Percentiles rank a stretch among this genome's conserved stretches.
Conservation (phyloP, 441 rosid species). For the Croton setiger region DNA sequence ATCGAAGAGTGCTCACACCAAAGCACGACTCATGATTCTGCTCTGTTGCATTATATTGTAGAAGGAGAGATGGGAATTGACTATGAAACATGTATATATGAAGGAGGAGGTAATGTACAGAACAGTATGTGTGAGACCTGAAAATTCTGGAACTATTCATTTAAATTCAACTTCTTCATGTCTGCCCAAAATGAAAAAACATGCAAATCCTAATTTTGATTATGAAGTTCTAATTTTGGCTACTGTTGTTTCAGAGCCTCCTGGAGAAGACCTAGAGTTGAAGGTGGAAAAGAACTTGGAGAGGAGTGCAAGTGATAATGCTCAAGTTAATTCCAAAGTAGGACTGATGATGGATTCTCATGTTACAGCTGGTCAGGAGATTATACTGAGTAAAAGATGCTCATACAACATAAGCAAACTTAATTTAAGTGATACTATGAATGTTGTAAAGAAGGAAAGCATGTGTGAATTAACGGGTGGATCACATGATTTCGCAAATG, state of each 20-base stretch:
- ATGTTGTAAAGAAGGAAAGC: constrained; percentile 47
- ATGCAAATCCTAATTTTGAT: constrained; percentile 34
- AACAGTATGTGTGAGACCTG: constrained; percentile 16
- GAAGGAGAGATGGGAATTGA: constrained; percentile 2
- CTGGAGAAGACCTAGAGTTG: constrained; percentile 20
- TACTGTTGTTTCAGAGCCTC: constrained; percentile 9
- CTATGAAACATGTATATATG: constrained; percentile 17
- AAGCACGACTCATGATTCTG: not conserved
- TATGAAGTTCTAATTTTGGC: constrained; percentile 7
- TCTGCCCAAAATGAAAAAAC: constrained; percentile 6
- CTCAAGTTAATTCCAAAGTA: not conserved
- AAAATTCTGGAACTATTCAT: constrained; percentile 11
- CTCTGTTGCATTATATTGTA: not conserved
- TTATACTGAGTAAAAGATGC: constrained; percentile 28
- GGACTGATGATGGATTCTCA: not conserved
- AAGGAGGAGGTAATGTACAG: constrained; percentile 24
- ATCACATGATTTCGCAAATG: constrained; percentile 41
- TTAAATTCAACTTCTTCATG: constrained; percentile 22
- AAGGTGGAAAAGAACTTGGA: constrained; percentile 14
- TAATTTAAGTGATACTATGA: constrained; percentile 50
- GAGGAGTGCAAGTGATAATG: constrained; percentile 8
- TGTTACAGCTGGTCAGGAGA: constrained; percentile 21
- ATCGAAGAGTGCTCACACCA: constrained; percentile 12
- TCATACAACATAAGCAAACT: constrained; percentile 53
- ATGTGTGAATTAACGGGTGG: constrained; percentile 46